phyloP scores from a whole-genome alignment of 345 rosid species.

The Eucalyptus grandis region DNA sequence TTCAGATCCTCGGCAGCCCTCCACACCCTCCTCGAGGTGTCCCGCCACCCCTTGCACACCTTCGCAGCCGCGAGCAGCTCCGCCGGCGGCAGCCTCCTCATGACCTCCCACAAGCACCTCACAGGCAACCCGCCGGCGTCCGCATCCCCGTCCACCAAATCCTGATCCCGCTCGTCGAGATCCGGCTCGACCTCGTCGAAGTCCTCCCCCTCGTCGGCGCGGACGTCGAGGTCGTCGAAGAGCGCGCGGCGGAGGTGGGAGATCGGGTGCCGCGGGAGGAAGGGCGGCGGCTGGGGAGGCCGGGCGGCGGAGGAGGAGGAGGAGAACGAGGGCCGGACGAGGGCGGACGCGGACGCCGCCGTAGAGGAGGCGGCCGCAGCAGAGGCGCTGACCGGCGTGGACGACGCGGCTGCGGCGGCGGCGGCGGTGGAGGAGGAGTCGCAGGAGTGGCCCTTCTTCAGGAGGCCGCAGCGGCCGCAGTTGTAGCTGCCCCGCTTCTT shows the following conservation, averaged over 20 bases:
- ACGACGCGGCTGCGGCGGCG: slow-evolving; percentile 2
- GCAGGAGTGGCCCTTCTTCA: slow-evolving; percentile 88
- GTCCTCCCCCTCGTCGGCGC: slow-evolving; percentile 24
- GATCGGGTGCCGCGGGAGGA: slow-evolving; percentile 36
- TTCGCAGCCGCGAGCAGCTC: slow-evolving; percentile 61
- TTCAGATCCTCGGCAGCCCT: slow-evolving; percentile 78
- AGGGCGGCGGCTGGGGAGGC: background rate
- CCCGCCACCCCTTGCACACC: slow-evolving; percentile 93
- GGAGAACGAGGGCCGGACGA: background rate
- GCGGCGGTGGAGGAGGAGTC: slow-evolving; percentile 19
- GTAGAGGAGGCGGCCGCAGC: background rate
- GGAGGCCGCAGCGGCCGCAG: slow-evolving; percentile 96
- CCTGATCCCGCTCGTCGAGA: background rate
- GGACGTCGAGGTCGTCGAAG: slow-evolving; percentile 57
- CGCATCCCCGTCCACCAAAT: background rate
- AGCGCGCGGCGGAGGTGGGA: slow-evolving; percentile 72
- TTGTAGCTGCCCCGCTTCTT: slow-evolving; percentile 82
- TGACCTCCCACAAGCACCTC: slow-evolving; percentile 68
- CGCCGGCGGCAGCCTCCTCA: slow-evolving; percentile 66
- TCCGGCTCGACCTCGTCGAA: slow-evolving; percentile 10
- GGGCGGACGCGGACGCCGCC: background rate
- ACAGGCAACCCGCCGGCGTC: slow-evolving; percentile 30
- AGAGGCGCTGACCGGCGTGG: slow-evolving; percentile 17
- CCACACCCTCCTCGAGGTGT: slow-evolving; percentile 68
- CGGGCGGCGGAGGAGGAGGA: background rate